These are phyloP conservation scores for Bonia amplexicaulis DNA, from an alignment of 176 grass and related monocot species.

Conservation along the genomic window DNA sequence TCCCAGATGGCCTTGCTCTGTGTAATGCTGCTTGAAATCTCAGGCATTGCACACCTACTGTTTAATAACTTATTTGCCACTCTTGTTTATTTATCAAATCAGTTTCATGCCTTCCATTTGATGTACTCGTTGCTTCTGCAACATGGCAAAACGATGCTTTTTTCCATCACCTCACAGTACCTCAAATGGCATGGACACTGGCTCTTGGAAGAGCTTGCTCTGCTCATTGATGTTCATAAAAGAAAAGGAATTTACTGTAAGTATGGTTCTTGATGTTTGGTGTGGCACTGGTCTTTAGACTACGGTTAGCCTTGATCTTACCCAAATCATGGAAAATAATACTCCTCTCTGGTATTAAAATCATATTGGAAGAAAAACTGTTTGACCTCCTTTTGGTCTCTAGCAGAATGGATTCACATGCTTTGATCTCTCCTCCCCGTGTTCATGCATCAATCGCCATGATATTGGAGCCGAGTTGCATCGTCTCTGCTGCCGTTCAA, in stretches of 20 bases:
- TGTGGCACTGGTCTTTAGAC: background rate
- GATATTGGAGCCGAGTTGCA: background rate
- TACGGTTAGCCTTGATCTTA: background rate
- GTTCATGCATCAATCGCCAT: background rate
- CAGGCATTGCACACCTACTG: background rate
- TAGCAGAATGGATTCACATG: background rate
- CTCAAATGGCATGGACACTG: background rate
- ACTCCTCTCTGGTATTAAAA: background rate
- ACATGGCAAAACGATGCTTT: background rate
- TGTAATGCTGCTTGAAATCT: background rate
- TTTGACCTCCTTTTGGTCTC: background rate
- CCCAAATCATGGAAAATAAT: background rate
- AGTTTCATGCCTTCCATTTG: background rate
- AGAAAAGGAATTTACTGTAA: background rate
- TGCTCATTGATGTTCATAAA: background rate
- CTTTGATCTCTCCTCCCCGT: background rate
- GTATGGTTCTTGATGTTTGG: background rate
- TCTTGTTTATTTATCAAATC: background rate
- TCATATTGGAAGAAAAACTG: background rate
- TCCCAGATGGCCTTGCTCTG: background rate
- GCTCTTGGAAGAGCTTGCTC: background rate
- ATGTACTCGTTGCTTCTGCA: background rate
- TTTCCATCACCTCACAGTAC: background rate
- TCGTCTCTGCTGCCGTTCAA: background rate
- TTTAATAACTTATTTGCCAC: background rate